A percentile compares a stretch with the other conserved stretches of the same genome.
Evolutionary conservation across 129 eudicot species (phyloP).

Genomic region (Flaveria linearis): DNA sequence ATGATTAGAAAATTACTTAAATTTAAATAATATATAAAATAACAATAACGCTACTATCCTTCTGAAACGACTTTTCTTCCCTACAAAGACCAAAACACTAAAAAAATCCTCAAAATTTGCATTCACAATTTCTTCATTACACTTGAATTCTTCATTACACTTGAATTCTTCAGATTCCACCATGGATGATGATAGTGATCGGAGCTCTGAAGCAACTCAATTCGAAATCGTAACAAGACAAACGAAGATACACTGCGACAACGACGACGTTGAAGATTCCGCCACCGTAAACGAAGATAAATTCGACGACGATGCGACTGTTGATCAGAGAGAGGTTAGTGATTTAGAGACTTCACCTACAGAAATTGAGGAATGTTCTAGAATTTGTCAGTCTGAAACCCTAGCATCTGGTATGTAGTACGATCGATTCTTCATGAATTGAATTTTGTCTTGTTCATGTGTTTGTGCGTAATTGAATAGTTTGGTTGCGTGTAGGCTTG

Average conservation of each 20-base stretch:
- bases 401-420: slow-evolving; percentile 41
- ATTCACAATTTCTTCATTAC: slow-evolving; percentile 16
- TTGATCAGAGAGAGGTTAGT: slow-evolving; percentile 7
- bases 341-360: slow-evolving; percentile 17
- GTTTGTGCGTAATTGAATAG: neutral
- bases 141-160: slow-evolving; percentile 15
- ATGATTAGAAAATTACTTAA: no score
- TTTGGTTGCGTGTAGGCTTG: slow-evolving; percentile 18
- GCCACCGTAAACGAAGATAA: neutral
- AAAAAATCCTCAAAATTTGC: slow-evolving; percentile 2
- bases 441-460: slow-evolving; percentile 9
- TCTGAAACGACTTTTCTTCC: slow-evolving; percentile 32
- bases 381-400: slow-evolving; percentile 35
- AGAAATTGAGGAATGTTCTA: slow-evolving; percentile 11
- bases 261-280: slow-evolving; percentile 20
- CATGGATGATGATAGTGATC: slow-evolving; percentile 36
- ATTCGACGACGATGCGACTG: slow-evolving; percentile 25
- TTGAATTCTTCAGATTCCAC: slow-evolving; percentile 23
- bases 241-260: neutral
- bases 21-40: no score
- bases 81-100: slow-evolving; percentile 27
- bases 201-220: slow-evolving; percentile 35
- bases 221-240: slow-evolving; percentile 14
- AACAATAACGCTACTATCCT: no score
- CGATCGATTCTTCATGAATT: neutral